Conservation (phyloP, 2,329 filamentous ascomycete genomes). For the Aspergillus neoniger region DNA sequence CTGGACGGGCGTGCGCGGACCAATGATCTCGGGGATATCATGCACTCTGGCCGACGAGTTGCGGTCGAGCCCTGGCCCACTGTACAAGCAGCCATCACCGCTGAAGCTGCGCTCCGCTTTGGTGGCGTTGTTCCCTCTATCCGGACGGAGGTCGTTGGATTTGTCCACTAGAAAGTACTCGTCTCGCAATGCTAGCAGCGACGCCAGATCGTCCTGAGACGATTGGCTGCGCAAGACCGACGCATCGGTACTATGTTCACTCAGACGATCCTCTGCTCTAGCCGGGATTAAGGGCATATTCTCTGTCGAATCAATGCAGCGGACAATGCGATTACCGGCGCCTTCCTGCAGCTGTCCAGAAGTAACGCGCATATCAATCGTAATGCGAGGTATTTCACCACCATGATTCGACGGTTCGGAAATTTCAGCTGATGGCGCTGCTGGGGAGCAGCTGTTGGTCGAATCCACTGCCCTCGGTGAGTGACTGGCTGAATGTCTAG, state of each 20-base stretch:
- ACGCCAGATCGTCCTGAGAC: conserved; percentile 19
- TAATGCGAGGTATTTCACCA: neutral
- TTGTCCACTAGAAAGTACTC: conserved; percentile 36
- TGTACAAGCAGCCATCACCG: conserved; percentile 25
- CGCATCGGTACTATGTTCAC: conserved; percentile 17
- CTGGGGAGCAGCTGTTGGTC: neutral
- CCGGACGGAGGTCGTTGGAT: conserved; percentile 23
- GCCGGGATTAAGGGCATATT: neutral
- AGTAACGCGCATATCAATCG: neutral
- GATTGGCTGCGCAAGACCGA: conserved; percentile 20
- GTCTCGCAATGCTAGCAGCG: conserved; percentile 22
- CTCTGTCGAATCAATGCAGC: neutral
- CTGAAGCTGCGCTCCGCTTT: conserved; percentile 22
- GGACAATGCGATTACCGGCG: neutral
- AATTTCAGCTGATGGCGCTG: neutral
- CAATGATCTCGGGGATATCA: conserved; percentile 23
- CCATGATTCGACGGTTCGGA: neutral
- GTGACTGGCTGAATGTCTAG: neutral
- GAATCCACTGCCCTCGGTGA: neutral
- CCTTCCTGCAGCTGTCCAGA: neutral
- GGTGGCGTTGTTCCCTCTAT: conserved; percentile 26
- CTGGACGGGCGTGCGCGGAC: conserved; percentile 16
- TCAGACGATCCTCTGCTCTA: neutral
- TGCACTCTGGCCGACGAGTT: conserved; percentile 19
- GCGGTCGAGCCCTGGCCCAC: conserved; percentile 24